Base-by-base conservation (phyloP, 1,139 yeast genomes). In the Diutina catenulata region DNA sequence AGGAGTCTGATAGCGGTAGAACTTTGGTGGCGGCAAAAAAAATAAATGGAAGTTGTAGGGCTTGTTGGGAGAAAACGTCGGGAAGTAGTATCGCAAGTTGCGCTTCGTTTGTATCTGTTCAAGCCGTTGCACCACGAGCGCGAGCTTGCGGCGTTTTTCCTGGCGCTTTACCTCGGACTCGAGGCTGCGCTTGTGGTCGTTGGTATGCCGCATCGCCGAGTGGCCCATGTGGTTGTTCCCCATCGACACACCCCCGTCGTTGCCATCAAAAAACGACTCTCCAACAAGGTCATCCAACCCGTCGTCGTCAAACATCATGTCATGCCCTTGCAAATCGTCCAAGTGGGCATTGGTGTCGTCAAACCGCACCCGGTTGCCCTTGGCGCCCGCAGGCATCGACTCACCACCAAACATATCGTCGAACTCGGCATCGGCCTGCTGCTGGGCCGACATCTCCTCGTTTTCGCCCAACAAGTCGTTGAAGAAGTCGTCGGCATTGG, bases 41-140 rank as follows among this genome's bases (percentile, higher is more conserved):
- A 82, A 60, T 5, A 73, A 56, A 52, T 80, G 84, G 69, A 80
- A 76, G 47, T 76, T 74, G 49, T 80, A 63, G 2, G 80, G 70
- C 36, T 69, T 64, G 28, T 73, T 67, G 13, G 62, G 62, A 37
- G 67, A 62, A 52, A 79, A 84, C 2, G 72, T 65, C 0, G 95
- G 94, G 49, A 70, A 83, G 49, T 74, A 75, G 33, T 62, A 58
- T 36, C 60, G 56, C 28, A 76, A 53, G 45, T 61, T 64, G 19
- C 64, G 53, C 32, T 51, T 55, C 35, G 48, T 54, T 41, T 58
- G 52, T 45, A 56, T 50, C 28, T 55, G 55, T 40, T 69, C 68
- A 41, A 58, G 54, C 44, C 49, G 57, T 50, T 43, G 51, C 42
- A 62, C 68, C 40, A 48, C 51, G 31, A 47, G 45, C 40, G 49